Conservation (phyloP, 2,329 filamentous ascomycete genomes). For the Sporothrix brasiliensis region DNA sequence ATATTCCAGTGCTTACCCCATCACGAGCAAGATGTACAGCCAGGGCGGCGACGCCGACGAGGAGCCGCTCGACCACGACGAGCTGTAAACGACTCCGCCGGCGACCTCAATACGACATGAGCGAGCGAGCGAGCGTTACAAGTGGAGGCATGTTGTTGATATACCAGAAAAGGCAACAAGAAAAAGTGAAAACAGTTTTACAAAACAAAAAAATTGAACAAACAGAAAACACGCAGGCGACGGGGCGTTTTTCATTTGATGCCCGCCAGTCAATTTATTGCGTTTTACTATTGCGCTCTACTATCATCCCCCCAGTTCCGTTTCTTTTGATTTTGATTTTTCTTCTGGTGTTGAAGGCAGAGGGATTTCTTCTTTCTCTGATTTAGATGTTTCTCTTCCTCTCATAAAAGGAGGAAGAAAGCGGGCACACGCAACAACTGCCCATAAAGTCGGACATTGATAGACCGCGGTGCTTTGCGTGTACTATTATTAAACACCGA, state of each 20-base stretch:
- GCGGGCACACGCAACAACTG: neutral
- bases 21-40: slow-evolving; percentile 96
- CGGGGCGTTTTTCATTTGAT: neutral
- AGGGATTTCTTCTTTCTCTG: neutral
- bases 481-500: neutral
- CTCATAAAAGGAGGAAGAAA: neutral
- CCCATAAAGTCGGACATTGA: slow-evolving; percentile 17
- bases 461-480: slow-evolving; percentile 21
- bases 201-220: slow-evolving; percentile 25
- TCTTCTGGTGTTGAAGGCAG: slow-evolving; percentile 12
- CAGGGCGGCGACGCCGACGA: slow-evolving; percentile 70
- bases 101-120: neutral
- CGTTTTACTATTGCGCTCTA: slow-evolving; percentile 5
- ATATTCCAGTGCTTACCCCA: slow-evolving; percentile 73
- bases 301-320: neutral
- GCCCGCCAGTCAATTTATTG: neutral
- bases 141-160: neutral
- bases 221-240: neutral
- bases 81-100: slow-evolving; percentile 63
- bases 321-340: neutral
- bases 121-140: neutral
- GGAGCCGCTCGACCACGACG: slow-evolving; percentile 70
- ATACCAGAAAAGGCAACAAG: neutral
- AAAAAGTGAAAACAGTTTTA: neutral
- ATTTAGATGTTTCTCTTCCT: neutral